Conservation (phyloP, 495 filamentous ascomycete species). For the Staphylotrichum tortipilum region DNA sequence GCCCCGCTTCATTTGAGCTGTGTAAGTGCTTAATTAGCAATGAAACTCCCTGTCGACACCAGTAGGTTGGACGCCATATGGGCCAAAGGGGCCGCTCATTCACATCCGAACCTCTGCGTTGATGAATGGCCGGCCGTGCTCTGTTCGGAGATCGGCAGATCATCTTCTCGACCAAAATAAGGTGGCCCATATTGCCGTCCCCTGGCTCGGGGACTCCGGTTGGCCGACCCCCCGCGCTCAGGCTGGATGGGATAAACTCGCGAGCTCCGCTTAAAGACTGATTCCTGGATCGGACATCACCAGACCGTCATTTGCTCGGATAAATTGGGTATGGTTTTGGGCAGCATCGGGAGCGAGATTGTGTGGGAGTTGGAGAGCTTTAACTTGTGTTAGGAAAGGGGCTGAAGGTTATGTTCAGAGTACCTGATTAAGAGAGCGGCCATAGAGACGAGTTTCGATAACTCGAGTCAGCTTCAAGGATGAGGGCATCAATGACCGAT, state of each 20-base stretch:
- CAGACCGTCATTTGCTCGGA: not conserved
- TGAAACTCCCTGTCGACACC: not conserved
- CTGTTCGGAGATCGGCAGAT: constrained; percentile 3
- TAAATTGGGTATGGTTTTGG: too few relatives aligned
- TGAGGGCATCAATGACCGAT: too few relatives aligned
- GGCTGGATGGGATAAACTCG: not conserved
- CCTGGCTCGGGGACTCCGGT: not conserved
- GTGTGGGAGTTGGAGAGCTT: too few relatives aligned
- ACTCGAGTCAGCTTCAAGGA: too few relatives aligned
- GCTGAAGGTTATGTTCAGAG: too few relatives aligned
- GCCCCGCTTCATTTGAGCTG: not conserved
- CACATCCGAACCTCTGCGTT: not conserved
- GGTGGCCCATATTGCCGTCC: not conserved
- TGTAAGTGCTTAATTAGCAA: not conserved
- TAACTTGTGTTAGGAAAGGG: too few relatives aligned
- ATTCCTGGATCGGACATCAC: not conserved
- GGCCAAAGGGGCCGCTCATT: not conserved
- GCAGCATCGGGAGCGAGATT: too few relatives aligned
- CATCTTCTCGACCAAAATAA: not conserved
- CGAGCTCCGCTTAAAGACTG: not conserved
- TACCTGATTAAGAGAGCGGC: too few relatives aligned
- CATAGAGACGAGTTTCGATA: too few relatives aligned
- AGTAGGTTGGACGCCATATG: not conserved
- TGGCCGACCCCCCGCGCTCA: not conserved
- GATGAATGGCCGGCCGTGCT: not conserved